Conservation (phyloP, 192 early-diverging fungal species). For the Kappamyces sp. region DNA sequence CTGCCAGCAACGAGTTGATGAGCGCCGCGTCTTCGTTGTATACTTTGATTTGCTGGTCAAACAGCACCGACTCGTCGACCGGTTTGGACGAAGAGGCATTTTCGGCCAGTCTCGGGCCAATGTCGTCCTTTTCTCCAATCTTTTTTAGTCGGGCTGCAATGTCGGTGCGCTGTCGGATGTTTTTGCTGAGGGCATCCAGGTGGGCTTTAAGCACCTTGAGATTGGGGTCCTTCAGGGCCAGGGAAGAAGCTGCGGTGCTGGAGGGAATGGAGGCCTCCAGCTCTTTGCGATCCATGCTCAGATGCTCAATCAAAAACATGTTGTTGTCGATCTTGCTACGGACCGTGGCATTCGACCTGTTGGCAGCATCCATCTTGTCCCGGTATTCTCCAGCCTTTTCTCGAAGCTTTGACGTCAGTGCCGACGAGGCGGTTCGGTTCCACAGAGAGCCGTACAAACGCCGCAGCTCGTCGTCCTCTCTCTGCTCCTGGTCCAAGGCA, state of each 20-base stretch:
- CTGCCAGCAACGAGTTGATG: slow-evolving; percentile 52
- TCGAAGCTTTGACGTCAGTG: slow-evolving; percentile 47
- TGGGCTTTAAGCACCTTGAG: slow-evolving; percentile 55
- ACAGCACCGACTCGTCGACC: slow-evolving; percentile 54
- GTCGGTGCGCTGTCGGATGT: slow-evolving; percentile 53
- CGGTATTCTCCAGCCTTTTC: slow-evolving; percentile 52
- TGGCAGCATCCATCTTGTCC: slow-evolving; percentile 50
- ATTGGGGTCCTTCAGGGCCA: slow-evolving; percentile 57
- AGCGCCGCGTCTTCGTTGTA: slow-evolving; percentile 61
- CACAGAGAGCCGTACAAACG: slow-evolving; percentile 51
- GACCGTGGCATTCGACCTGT: slow-evolving; percentile 53
- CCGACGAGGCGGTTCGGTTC: slow-evolving; percentile 47
- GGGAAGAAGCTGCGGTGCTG: slow-evolving; percentile 48
- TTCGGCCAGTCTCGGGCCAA: slow-evolving; percentile 39
- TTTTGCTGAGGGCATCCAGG: slow-evolving; percentile 48
- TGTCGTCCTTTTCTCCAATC: slow-evolving; percentile 68
- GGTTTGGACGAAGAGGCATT: slow-evolving; percentile 10
- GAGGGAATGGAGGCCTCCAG: slow-evolving; percentile 52
- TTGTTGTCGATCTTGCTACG: slow-evolving; percentile 52
- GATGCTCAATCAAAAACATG: slow-evolving; percentile 52
- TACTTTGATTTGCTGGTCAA: slow-evolving; percentile 62
- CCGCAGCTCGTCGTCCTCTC: slow-evolving; percentile 62
- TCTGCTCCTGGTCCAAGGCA: slow-evolving; percentile 62
- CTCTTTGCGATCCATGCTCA: slow-evolving; percentile 35
- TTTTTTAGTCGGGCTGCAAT: slow-evolving; percentile 64